A percentile compares a stretch with the other conserved stretches of the same genome.
Conservation (phyloP, 352 stramenopile species). For the Globisporangium nodosum region DNA sequence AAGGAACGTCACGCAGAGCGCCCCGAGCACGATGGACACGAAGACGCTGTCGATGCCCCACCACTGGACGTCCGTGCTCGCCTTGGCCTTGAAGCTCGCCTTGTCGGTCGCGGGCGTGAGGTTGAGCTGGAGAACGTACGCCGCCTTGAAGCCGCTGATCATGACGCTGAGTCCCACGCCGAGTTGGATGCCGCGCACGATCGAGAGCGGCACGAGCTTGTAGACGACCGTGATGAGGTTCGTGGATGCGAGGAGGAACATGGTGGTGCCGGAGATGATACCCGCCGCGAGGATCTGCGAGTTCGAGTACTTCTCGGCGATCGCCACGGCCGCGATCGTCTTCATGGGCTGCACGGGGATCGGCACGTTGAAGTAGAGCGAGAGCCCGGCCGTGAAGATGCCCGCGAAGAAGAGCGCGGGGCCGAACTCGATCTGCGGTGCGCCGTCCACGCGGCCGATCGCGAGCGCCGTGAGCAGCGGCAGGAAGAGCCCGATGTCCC, state of each 20-base stretch:
- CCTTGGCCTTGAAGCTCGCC: constrained; percentile 24
- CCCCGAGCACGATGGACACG: constrained; percentile 58
- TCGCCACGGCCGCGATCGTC: constrained; percentile 87
- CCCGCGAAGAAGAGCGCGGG: constrained; percentile 91
- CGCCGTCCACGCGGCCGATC: constrained; percentile 57
- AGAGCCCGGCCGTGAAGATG: constrained; percentile 82
- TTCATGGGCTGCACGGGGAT: constrained; percentile 97
- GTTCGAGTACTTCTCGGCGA: constrained; percentile 76
- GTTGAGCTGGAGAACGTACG: constrained; percentile 40
- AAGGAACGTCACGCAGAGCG: constrained; percentile 69
- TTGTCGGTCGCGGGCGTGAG: constrained; percentile 20
- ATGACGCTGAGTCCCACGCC: constrained; percentile 87
- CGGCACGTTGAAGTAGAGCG: constrained; percentile 86
- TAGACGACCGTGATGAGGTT: constrained; percentile 90
- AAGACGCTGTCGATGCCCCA: constrained; percentile 63
- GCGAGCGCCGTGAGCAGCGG: constrained; percentile 90
- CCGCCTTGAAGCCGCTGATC: constrained; percentile 72
- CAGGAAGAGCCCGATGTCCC: constrained; percentile 92
- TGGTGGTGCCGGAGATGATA: constrained; percentile 70
- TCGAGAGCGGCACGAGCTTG: constrained; percentile 79
- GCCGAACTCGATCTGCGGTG: constrained; percentile 81
- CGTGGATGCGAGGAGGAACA: constrained; percentile 76
- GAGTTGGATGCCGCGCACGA: constrained; percentile 91
- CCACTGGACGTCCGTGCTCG: constrained; percentile 32
- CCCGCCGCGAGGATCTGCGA: constrained; percentile 81